Base-by-base conservation (phyloP, 2,329 filamentous ascomycete species). In the Epichloe scottii region DNA sequence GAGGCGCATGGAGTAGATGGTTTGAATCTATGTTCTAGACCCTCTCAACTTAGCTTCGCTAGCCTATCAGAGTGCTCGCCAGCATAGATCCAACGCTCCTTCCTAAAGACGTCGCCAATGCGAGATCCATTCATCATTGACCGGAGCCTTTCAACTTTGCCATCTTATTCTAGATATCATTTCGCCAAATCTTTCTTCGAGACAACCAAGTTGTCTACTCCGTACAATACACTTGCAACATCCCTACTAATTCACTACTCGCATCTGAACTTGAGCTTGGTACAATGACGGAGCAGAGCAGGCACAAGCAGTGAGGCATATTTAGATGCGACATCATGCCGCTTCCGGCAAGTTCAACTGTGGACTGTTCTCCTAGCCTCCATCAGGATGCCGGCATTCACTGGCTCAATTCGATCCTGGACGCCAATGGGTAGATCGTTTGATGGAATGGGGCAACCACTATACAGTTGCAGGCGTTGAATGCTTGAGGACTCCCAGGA, bases 241-340 rank as follows among this genome's bases (percentile, higher is more conserved):
- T 26, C 7, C 26, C 26, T 8, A 26, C 26, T 3, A 26, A 26
- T 26, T 2, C 26, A 8, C 26, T 8, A 3, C 26, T 8, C 26
- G 26, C 26, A 26, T 26, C 26, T 8, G 26, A 8, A 30, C 26
- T 30, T 30, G 8, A 30, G 26, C 26, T 30, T 30, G 26, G 26
- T 30, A 30, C 26, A 30, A 30, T 30, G 26, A 51, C 43, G 33
- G 42, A 12, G 38, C 34, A 46, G 23, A 41, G 39, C 49, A 46
- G 45, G 23, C 49, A 42, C 38, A 43, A n/a, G n/a, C 21, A 47
- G 21, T 35, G 49, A 42, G 49, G 41, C 49, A 50, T 41, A 39
- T 46, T 46, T 19, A 40, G 33, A 12, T 50, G 44, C 49, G 35
- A 30, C 46, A 19, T 30, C 11, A 19, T 17, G 19, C 19, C 23